These are phyloP conservation scores for Diatrype stigma DNA, from an alignment of 2,329 filamentous ascomycete species.

Conservation along the genomic window DNA sequence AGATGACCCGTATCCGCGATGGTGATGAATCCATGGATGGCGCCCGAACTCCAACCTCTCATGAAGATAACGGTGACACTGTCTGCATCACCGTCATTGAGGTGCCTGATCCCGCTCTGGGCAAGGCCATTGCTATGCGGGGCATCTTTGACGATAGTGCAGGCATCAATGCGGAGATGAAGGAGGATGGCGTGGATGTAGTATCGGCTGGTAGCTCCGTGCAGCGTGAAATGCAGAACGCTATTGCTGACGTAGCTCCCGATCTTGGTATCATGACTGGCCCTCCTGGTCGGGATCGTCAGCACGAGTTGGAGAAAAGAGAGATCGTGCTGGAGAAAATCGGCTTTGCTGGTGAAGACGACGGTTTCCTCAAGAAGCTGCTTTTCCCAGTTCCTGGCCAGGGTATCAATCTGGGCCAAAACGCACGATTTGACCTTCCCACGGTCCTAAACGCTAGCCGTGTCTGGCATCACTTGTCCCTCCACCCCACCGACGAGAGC, in stretches of 20 bases:
- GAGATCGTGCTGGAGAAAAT: conserved; percentile 84
- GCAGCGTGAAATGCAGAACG: conserved; percentile 79
- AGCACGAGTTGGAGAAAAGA: conserved; percentile 74
- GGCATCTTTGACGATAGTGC: conserved; percentile 88
- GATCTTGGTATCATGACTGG: conserved; percentile 74
- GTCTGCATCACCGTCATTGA: conserved; percentile 88
- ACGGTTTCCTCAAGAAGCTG: conserved; percentile 76
- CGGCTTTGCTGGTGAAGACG: conserved; percentile 73
- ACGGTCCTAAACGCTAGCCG: conserved; percentile 75
- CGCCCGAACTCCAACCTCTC: conserved; percentile 60
- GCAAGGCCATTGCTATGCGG: conserved; percentile 83
- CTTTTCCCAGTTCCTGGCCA: conserved; percentile 74
- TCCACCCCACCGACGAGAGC: conserved; percentile 86
- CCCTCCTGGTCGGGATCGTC: conserved; percentile 64
- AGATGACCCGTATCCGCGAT: conserved; percentile 64
- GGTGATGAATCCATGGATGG: conserved; percentile 66
- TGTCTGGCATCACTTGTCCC: conserved; percentile 88
- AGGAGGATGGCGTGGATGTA: conserved; percentile 84
- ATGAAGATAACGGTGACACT: conserved; percentile 73
- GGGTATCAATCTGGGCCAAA: conserved; percentile 75
- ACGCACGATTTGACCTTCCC: conserved; percentile 74
- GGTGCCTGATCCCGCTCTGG: conserved; percentile 72
- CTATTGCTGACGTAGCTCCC: conserved; percentile 69
- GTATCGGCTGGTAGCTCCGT: conserved; percentile 73
- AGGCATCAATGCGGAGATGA: conserved; percentile 97